These are phyloP conservation scores for Epichloe aotearoae DNA, from an alignment of 2,329 filamentous ascomycete genomes.

Conservation along the genomic window DNA sequence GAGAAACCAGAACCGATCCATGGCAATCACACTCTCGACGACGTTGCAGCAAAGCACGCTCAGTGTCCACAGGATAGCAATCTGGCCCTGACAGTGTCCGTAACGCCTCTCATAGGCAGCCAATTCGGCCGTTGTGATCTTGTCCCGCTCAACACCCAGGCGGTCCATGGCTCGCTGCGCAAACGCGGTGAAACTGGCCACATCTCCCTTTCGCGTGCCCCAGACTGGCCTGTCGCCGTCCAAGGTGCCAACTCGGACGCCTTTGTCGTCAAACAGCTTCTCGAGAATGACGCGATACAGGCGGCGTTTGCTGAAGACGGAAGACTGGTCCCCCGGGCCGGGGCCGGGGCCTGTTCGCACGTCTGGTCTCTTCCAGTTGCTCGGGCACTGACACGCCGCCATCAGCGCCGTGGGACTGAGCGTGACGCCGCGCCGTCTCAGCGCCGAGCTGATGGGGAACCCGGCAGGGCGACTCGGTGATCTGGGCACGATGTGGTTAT, in stretches of 20 bases:
- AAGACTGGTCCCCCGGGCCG: conserved; percentile 1
- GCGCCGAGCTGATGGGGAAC: conserved; percentile 23
- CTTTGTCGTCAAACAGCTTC: conserved; percentile 16
- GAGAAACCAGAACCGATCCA: conserved; percentile 20
- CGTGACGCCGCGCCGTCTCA: conserved; percentile 10
- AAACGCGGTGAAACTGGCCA: conserved; percentile 14
- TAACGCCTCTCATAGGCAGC: conserved; percentile 14
- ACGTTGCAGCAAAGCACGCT: conserved; percentile 20
- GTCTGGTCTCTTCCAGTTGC: conserved; percentile 18
- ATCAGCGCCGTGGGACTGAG: conserved; percentile 20
- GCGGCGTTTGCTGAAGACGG: conserved; percentile 14
- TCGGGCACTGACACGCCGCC: conserved; percentile 20
- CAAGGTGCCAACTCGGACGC: conserved; percentile 4
- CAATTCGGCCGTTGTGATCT: conserved; percentile 11
- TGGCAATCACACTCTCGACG: conserved; percentile 18
- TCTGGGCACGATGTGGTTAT: conserved; percentile 18
- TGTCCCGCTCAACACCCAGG: conserved; percentile 9
- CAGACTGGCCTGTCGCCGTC: conserved; percentile 12
- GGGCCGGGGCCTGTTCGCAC: background rate
- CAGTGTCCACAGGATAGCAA: conserved; percentile 20
- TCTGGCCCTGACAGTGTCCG: conserved; percentile 10
- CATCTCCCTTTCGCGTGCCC: conserved; percentile 18
- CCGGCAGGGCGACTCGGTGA: conserved; percentile 24
- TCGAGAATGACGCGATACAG: conserved; percentile 16
- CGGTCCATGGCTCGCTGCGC: conserved; percentile 14